Conservation (phyloP, 768 basidiomycete species). For the Mycena pura region DNA sequence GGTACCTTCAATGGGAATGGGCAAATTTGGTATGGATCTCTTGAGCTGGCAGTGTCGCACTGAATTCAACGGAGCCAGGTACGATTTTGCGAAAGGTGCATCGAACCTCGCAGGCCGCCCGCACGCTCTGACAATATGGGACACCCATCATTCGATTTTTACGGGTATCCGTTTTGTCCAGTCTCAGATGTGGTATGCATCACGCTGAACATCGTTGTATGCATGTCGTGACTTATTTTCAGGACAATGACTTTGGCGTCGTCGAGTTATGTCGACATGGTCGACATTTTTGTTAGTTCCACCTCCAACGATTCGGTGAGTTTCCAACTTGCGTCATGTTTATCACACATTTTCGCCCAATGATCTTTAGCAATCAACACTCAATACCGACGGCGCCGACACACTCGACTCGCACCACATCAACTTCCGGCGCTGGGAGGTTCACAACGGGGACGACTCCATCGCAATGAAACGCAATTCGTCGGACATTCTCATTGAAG, state of each 20-base stretch:
- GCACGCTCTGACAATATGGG: constrained; percentile 43
- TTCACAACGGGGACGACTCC: constrained; percentile 47
- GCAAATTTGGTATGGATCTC: constrained; percentile 46
- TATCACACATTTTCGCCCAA: background rate
- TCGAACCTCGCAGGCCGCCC: constrained; percentile 47
- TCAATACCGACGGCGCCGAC: constrained; percentile 47
- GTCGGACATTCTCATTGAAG: constrained; percentile 45
- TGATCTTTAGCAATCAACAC: constrained; percentile 34
- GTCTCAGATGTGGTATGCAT: constrained; percentile 44
- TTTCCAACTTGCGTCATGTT: background rate
- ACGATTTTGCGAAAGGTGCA: constrained; percentile 42
- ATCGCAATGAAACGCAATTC: constrained; percentile 49
- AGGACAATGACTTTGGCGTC: constrained; percentile 42
- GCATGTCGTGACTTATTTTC: background rate
- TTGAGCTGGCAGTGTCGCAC: no score
- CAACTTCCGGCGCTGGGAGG: constrained; percentile 45
- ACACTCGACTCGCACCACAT: constrained; percentile 46
- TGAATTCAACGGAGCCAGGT: no score
- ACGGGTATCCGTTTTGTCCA: constrained; percentile 47
- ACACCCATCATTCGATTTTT: constrained; percentile 43
- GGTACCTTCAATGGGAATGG: constrained; percentile 52
- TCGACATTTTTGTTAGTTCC: constrained; percentile 48
- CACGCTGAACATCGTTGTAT: no score
- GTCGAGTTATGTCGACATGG: constrained; percentile 43
- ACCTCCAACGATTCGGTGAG: constrained; percentile 41